Evolutionary conservation across 2,329 filamentous ascomycete genomes (phyloP), one percentile per base, ranked within the genome.

Genomic region (Arthrinium phaeospermum): DNA sequence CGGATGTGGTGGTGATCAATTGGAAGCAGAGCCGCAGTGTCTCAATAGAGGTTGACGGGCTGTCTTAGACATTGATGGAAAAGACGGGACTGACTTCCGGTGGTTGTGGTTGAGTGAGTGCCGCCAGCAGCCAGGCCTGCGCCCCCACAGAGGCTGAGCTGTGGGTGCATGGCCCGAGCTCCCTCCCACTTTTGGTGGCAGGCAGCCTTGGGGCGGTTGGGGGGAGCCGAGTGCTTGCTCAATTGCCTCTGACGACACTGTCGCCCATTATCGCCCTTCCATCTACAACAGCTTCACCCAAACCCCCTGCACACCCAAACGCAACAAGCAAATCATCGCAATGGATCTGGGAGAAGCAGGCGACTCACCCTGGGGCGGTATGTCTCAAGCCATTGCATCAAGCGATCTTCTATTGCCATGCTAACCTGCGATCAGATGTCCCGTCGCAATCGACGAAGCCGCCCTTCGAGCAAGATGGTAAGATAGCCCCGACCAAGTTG

Each of bases 361-460:
- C 80, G 83, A 84, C 75, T 85, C 83, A 49, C 83, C 83, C 69
- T 85, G 83, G 83, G 83, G 83, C 72, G 83, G 83, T 84, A 82
- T 76, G 81, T 78, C 30, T 68, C 67, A 72, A 14, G 10, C 34
- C 34, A 64, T 10, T 34, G 57, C 12, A 41, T 12, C 13, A 53
- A 64, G 16, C 46, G 14, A 22, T 57, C 27, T 41, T 30, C 68
- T 51, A 69, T 22, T 49, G 71, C 44, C 46, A 64, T 45, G 53
- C 70, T 64, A 72, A 78, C 47, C 8, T 22, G 3, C 22, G 10
- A 24, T 19, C 70, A 85, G 83, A 85, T 80, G 82, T 84, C 69
- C 83, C 83, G 72, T 84, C 83, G 64, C 81, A 79, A 75, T 81
- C 82, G 27, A 80, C 78, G 70, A 79, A 78, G 70, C 76, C 79